Evolutionary conservation across 768 basidiomycete species (phyloP).

Genomic region (Obba rivulosa): DNA sequence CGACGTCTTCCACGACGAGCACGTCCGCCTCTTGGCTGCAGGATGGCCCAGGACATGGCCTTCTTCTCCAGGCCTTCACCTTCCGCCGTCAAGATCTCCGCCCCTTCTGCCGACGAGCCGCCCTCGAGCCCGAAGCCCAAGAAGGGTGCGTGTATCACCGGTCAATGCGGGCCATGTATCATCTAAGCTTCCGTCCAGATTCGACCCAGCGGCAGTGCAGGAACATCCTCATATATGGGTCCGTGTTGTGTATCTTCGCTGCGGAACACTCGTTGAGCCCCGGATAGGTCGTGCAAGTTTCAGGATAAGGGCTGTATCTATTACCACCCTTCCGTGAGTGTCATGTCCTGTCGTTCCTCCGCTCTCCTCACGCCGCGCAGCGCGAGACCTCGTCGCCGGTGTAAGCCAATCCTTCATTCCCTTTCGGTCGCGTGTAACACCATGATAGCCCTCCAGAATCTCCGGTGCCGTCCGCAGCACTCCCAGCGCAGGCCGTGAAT

Average conservation of each 20-base stretch:
- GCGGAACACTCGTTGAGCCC: neutral
- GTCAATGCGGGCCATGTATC: slow-evolving; percentile 4
- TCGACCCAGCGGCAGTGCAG: slow-evolving; percentile 76
- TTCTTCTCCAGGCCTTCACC: slow-evolving; percentile 63
- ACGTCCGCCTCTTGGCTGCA: slow-evolving; percentile 15
- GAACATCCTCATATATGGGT: slow-evolving; percentile 92
- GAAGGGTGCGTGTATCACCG: slow-evolving; percentile 25
- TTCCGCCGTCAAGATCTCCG: slow-evolving; percentile 67
- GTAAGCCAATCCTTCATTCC: slow-evolving; percentile 17
- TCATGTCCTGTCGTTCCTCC: neutral
- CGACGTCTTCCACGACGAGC: neutral
- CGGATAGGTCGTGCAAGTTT: slow-evolving; percentile 69
- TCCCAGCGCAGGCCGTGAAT: slow-evolving; percentile 67
- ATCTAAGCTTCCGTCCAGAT: slow-evolving; percentile 36
- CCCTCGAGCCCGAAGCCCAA: slow-evolving; percentile 47
- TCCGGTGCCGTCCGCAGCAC: slow-evolving; percentile 31
- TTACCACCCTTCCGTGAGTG: slow-evolving; percentile 62
- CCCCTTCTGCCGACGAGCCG: slow-evolving; percentile 41
- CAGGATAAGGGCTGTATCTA: slow-evolving; percentile 85
- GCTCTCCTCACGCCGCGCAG: slow-evolving; percentile 12
- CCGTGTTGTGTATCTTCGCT: slow-evolving; percentile 9
- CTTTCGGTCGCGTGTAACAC: slow-evolving; percentile 1
- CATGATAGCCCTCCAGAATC: slow-evolving; percentile 39
- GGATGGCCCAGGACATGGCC: slow-evolving; percentile 44
- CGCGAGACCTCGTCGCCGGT: slow-evolving; percentile 19